Conservation (phyloP, 2,329 filamentous ascomycete species). For the Aspergillus terreus region DNA sequence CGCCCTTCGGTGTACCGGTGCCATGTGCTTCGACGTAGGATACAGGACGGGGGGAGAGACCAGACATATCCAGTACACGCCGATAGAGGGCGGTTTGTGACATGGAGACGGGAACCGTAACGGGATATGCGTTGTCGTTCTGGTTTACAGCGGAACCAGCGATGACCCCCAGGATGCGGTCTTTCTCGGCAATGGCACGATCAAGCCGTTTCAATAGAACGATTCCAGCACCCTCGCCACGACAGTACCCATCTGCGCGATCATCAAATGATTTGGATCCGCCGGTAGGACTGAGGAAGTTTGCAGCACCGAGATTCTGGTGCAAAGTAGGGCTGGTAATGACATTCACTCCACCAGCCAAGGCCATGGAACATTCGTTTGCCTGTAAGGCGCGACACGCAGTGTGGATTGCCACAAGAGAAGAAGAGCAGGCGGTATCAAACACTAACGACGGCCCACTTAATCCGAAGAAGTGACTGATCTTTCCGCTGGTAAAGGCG, state of each 20-base stretch:
- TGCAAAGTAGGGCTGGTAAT: conserved; percentile 78
- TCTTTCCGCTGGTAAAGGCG: conserved; percentile 59
- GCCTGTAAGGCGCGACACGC: conserved; percentile 68
- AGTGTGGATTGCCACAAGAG: conserved; percentile 63
- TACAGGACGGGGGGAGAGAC: conserved; percentile 29
- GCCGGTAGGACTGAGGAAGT: conserved; percentile 34
- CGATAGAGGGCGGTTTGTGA: conserved; percentile 36
- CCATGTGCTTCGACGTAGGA: not conserved
- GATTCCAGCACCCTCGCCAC: conserved; percentile 48
- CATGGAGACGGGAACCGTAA: conserved; percentile 41
- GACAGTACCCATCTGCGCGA: conserved; percentile 53
- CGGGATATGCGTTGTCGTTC: conserved; percentile 39
- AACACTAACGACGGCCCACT: conserved; percentile 66
- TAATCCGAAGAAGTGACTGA: conserved; percentile 75
- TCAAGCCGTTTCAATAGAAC: conserved; percentile 51
- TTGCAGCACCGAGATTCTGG: conserved; percentile 60
- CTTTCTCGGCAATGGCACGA: conserved; percentile 50
- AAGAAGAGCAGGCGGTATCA: conserved; percentile 67
- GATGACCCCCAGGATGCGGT: conserved; percentile 41
- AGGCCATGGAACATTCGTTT: conserved; percentile 73
- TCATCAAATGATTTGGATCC: conserved; percentile 50
- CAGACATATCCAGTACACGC: conserved; percentile 29
- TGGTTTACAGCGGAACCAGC: conserved; percentile 43
- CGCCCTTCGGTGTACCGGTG: not conserved
- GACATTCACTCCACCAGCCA: conserved; percentile 68